phyloP scores from a whole-genome alignment of 495 filamentous ascomycete species.

The Podospora fimiseda region DNA sequence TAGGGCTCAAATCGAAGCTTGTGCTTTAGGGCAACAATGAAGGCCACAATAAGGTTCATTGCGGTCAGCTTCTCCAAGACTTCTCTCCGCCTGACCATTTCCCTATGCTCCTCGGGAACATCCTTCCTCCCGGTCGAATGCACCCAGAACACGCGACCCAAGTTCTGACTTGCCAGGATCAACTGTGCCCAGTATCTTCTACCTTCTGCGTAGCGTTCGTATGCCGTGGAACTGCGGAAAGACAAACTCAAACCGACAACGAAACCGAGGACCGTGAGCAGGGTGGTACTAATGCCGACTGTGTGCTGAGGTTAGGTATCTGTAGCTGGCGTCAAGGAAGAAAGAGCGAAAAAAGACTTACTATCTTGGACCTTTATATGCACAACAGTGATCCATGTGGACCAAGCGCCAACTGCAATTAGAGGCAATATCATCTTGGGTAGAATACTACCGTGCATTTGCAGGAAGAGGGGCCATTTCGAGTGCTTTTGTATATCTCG shows the following conservation, averaged over 20 bases:
- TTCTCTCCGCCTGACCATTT: conserved; percentile 55
- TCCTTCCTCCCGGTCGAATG: conserved; percentile 62
- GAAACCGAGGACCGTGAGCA: conserved; percentile 84
- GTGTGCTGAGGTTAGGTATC: neutral
- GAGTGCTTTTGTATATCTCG: conserved; percentile 69
- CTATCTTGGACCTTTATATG: conserved; percentile 17
- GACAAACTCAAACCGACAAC: conserved; percentile 78
- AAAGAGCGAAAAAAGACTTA: too few species aligned
- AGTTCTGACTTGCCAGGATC: conserved; percentile 62
- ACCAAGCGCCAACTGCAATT: conserved; percentile 59
- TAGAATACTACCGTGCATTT: conserved; percentile 73
- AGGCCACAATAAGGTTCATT: conserved; percentile 76
- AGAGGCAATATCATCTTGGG: conserved; percentile 77
- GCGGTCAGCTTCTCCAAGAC: conserved; percentile 68
- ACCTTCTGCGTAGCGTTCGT: conserved; percentile 74
- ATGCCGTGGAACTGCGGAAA: conserved; percentile 79
- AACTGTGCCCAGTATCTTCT: conserved; percentile 73
- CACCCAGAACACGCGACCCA: conserved; percentile 75
- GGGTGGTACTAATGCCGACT: conserved; percentile 58
- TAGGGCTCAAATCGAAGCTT: conserved; percentile 85
- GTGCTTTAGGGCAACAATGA: conserved; percentile 71
- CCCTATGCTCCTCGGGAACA: conserved; percentile 9
- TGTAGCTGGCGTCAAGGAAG: neutral
- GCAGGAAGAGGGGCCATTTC: conserved; percentile 74
- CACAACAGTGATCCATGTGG: conserved; percentile 61